Base-by-base conservation (phyloP, 208 protist species). In the Trypanosoma vivax region DNA sequence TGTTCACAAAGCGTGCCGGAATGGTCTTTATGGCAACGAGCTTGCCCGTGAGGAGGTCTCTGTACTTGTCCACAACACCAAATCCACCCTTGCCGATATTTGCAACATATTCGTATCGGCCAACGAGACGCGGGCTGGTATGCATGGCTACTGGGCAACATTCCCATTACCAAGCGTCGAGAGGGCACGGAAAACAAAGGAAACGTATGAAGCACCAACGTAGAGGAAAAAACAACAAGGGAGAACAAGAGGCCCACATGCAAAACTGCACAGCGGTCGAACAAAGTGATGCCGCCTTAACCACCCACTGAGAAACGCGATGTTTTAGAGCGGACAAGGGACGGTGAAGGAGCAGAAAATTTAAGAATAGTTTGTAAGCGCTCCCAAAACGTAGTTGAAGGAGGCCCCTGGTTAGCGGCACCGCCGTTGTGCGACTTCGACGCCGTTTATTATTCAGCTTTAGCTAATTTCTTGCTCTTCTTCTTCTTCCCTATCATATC, bases 31-130 rank as follows among this genome's bases (percentile, higher is more conserved):
- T 70, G 30, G 92, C 92, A 9, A 96, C 91, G 31, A 76, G 69
- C 19, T 81, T 71, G 23, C 60, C 55, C 2, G 73, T 92, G 16
- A 91, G 50, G 23, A 79, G 54, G 51, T 96, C 88, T 29, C 27
- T 50, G 55, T 95, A 97, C 67, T 98, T 95, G 65, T 97, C 96
- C 16, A 99, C 97, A 23, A 97, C 85, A 38, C 97, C 97, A 52
- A 98, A 99, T 18, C 96, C 97, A 21, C 97, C 97, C 47, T 96
- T 77, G 43, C 90, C 90, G 41, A 95, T 82, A 46, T 78, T 46
- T 49, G 66, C 52, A 38, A 75, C 46, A 2, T 71, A 67, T 23
- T 76, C 53, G 60, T 93, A 93, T 16, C 86, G 82, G 7, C 86
- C 82, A 11, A 76, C 77, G n/a, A 93, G 58, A 5, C 46, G 37